Conservation (phyloP, 495 filamentous ascomycete species). For the Penicillium angulare region DNA sequence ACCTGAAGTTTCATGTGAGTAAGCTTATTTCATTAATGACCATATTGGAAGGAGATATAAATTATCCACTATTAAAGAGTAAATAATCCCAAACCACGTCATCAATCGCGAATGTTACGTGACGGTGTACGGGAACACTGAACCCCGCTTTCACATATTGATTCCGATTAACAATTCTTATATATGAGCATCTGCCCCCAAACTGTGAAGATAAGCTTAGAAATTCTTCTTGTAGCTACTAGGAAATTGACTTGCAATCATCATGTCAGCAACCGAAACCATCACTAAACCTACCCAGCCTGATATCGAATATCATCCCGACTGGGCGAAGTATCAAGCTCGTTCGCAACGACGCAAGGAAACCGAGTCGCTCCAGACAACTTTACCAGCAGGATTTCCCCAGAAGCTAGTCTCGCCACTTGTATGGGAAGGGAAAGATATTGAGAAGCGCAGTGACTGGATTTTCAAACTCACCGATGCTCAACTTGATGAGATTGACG, state of each 20-base stretch:
- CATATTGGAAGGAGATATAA: too few species aligned
- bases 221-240: too few species aligned
- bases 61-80: too few species aligned
- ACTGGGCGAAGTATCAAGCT: conserved; percentile 54
- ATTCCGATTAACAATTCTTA: background rate
- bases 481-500: conserved; percentile 56
- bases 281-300: conserved; percentile 32
- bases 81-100: background rate
- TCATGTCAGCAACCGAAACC: conserved; percentile 27
- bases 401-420: conserved; percentile 43
- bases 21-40: too few species aligned
- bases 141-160: background rate
- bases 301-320: conserved; percentile 58
- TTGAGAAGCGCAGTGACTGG: conserved; percentile 52
- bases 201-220: background rate
- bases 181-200: background rate
- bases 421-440: conserved; percentile 57
- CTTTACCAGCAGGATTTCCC: conserved; percentile 53
- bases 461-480: conserved; percentile 44
- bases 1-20: too few species aligned
- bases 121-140: background rate
- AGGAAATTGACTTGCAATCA: background rate
- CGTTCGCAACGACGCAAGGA: conserved; percentile 46
- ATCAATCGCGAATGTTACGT: background rate
- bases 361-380: conserved; percentile 37